phyloP scores from a whole-genome alignment of 495 filamentous ascomycete genomes.

The Penicillium paxilli region DNA sequence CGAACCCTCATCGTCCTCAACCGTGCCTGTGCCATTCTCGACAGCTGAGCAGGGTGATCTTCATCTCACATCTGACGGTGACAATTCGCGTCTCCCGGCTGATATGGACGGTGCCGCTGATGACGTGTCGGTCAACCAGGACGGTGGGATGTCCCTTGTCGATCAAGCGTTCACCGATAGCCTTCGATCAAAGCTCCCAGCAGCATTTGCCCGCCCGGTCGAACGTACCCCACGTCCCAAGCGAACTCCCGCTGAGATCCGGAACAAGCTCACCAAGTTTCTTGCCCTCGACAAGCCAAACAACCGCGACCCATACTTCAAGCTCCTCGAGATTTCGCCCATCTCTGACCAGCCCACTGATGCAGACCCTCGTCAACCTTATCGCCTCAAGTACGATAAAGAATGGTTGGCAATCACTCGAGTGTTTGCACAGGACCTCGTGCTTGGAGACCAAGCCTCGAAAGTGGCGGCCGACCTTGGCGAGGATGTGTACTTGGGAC shows the following conservation, averaged over 20 bases:
- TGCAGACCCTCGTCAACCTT: constrained; percentile 23
- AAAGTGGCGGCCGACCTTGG: constrained; percentile 54
- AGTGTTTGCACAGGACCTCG: constrained; percentile 63
- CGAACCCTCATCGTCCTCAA: not conserved
- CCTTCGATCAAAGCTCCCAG: constrained; percentile 65
- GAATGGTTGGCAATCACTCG: constrained; percentile 96
- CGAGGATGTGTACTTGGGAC: constrained; percentile 58
- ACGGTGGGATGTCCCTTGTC: not conserved
- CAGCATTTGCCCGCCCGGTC: constrained; percentile 52
- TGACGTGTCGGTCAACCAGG: not conserved
- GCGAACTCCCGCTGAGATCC: constrained; percentile 52
- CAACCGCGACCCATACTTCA: constrained; percentile 69
- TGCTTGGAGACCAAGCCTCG: constrained; percentile 56
- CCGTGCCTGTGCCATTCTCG: not conserved
- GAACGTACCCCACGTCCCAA: constrained; percentile 31
- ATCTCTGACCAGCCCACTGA: constrained; percentile 26
- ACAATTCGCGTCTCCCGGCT: not conserved
- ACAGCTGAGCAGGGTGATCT: not conserved
- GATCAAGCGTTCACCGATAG: constrained; percentile 49
- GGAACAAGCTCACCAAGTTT: constrained; percentile 77
- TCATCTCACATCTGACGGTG: not conserved
- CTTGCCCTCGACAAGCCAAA: constrained; percentile 88
- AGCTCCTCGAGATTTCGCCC: constrained; percentile 63
- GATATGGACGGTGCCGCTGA: constrained; percentile 2
- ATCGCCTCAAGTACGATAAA: constrained; percentile 74